Percentiles rank a stretch among this genome's conserved stretches.
These are phyloP conservation scores for Glycine latifolia DNA, from an alignment of 306 rosid genomes.

Conservation along the genomic window DNA sequence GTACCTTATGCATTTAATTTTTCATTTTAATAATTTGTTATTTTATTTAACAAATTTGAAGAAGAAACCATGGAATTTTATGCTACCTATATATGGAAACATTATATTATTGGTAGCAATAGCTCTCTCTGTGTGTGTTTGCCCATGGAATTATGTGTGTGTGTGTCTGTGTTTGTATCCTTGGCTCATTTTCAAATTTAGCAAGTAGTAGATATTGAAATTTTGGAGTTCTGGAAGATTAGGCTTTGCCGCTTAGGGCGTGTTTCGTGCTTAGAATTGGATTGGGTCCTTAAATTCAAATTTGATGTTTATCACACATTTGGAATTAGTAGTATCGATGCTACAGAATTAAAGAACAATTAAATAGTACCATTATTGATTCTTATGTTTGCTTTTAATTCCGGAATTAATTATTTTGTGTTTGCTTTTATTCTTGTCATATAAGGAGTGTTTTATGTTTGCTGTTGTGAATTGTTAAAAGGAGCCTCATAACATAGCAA, in stretches of 20 bases:
- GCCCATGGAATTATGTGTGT: too few species aligned
- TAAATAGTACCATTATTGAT: constrained; percentile 20
- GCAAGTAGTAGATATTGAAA: too few species aligned
- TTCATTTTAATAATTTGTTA: background rate
- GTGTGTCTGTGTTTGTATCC: too few species aligned
- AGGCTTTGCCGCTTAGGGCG: too few species aligned
- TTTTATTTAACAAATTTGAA: background rate
- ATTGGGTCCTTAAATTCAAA: too few species aligned
- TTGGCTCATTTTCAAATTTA: too few species aligned
- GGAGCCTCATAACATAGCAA: background rate
- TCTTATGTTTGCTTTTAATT: background rate
- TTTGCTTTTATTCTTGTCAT: constrained; percentile 27
- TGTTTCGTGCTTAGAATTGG: too few species aligned
- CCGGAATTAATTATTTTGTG: background rate
- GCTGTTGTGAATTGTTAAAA: constrained; percentile 16
- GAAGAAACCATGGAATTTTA: constrained; percentile 15
- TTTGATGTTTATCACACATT: too few species aligned
- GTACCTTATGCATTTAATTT: background rate
- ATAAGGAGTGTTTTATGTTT: constrained; percentile 10
- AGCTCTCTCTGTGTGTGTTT: background rate
- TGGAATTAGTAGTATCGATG: too few species aligned
- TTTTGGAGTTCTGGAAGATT: too few species aligned
- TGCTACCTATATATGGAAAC: background rate
- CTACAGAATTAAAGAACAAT: background rate
- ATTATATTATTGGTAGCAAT: background rate